Percentiles rank a stretch among this genome's conserved stretches.
These are phyloP conservation scores for Fragaria vesca DNA, from an alignment of 306 rosid species.

Conservation along the genomic window DNA sequence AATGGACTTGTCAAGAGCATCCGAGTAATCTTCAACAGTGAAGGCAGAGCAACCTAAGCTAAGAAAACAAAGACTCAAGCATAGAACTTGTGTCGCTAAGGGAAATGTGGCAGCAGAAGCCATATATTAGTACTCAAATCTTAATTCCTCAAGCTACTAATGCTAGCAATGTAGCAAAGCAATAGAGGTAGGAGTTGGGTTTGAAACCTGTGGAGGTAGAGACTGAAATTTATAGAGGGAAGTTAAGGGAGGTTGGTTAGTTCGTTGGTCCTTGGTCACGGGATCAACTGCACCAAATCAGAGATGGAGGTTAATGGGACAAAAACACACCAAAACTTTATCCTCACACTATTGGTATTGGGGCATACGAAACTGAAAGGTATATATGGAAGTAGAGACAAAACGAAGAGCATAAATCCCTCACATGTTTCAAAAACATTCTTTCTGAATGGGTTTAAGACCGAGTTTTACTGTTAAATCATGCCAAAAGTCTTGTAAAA, in stretches of 20 bases:
- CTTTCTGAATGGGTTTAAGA: neutral
- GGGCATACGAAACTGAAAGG: constrained; percentile 13
- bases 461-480: constrained; percentile 6
- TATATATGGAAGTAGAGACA: neutral
- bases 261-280: constrained; percentile 45
- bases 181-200: neutral
- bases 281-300: constrained; percentile 56
- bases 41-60: constrained; percentile 39
- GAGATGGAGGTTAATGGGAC: constrained; percentile 34
- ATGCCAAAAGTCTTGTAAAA: constrained; percentile 7
- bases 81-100: constrained; percentile 17
- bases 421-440: neutral
- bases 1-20: constrained; percentile 76
- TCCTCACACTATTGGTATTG: constrained; percentile 6
- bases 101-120: constrained; percentile 27
- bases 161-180: neutral
- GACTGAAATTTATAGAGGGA: constrained; percentile 37
- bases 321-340: constrained; percentile 5
- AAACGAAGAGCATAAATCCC: constrained; percentile 5
- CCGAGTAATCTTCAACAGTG: constrained; percentile 53
- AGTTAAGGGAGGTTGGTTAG: constrained; percentile 41
- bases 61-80: constrained; percentile 32
- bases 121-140: constrained; percentile 19
- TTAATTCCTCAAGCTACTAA: neutral
- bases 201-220: constrained; percentile 1